phyloP scores from a whole-genome alignment of 2,329 filamentous ascomycete genomes.

The Drechslerella dactyloides region DNA sequence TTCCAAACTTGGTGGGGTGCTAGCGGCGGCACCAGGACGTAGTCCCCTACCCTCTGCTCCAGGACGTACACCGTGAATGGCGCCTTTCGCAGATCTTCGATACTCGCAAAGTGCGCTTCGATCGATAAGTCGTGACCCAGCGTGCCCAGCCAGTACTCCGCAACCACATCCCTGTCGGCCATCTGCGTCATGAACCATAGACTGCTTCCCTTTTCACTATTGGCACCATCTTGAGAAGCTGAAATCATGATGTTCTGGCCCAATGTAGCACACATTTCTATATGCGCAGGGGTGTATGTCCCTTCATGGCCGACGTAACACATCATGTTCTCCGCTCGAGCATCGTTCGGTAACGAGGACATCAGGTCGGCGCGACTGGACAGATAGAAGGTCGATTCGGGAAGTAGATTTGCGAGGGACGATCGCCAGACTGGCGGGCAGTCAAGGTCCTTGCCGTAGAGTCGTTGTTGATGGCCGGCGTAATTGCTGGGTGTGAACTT shows the following conservation, averaged over 20 bases:
- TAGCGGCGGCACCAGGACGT: conserved; percentile 89
- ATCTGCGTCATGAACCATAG: conserved; percentile 99
- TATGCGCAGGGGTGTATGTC: conserved; percentile 91
- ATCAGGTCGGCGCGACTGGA: conserved; percentile 91
- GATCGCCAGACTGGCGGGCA: conserved; percentile 87
- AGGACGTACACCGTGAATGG: conserved; percentile 92
- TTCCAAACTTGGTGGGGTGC: conserved; percentile 99
- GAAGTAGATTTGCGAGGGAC: conserved; percentile 77
- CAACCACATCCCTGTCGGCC: conserved; percentile 85
- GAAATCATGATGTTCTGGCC: conserved; percentile 99
- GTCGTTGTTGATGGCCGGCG: conserved; percentile 76
- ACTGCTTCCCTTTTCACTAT: conserved; percentile 83
- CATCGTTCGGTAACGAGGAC: conserved; percentile 83
- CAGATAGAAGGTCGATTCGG: conserved; percentile 83
- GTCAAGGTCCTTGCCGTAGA: conserved; percentile 97
- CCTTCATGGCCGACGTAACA: conserved; percentile 98
- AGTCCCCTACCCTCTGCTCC: conserved; percentile 87
- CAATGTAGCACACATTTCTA: conserved; percentile 95
- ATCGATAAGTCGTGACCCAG: conserved; percentile 96
- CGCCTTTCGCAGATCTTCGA: conserved; percentile 93
- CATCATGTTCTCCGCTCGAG: conserved; percentile 96
- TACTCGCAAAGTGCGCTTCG: conserved; percentile 93
- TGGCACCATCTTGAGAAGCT: conserved; percentile 73
- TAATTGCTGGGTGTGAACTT: conserved; percentile 80
- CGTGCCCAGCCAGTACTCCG: conserved; percentile 91